Conservation (phyloP, 1,139 yeast species). For the Saccharomyces hybrid region DNA sequence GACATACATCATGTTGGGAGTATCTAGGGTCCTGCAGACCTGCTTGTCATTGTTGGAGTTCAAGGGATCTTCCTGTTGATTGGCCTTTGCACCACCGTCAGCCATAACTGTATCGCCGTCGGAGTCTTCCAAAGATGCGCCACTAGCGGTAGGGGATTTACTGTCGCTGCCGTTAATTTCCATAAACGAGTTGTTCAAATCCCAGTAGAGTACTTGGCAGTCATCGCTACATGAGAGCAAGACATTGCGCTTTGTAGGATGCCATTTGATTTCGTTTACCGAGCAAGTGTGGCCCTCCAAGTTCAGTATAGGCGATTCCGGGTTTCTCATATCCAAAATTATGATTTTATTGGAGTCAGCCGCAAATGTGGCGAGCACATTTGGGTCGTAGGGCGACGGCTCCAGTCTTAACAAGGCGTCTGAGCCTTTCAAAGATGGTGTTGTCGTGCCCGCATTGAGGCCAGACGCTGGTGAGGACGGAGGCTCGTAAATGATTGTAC, state of each 20-base stretch:
- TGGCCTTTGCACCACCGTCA: not conserved
- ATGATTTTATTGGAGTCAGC: conserved; percentile 60
- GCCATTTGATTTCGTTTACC: conserved; percentile 76
- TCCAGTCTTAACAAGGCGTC: conserved; percentile 53
- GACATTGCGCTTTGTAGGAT: conserved; percentile 58
- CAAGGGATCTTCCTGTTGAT: conserved; percentile 11
- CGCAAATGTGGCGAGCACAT: conserved; percentile 77
- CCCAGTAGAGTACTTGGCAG: conserved; percentile 86
- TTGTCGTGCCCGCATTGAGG: conserved; percentile 3
- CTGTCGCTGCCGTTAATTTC: not conserved
- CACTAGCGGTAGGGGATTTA: not conserved
- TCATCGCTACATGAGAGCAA: conserved; percentile 82
- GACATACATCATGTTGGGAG: conserved; percentile 25
- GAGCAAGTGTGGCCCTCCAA: conserved; percentile 63
- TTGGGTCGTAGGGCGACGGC: conserved; percentile 70
- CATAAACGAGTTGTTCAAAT: conserved; percentile 37
- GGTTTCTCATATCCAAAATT: conserved; percentile 78
- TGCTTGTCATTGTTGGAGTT: not conserved
- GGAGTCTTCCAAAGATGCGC: not conserved
- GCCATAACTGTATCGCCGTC: not conserved
- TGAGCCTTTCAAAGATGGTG: conserved; percentile 7
- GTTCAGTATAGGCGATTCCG: conserved; percentile 69
- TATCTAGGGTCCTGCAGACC: conserved; percentile 7
- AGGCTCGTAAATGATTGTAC: conserved; percentile 87
- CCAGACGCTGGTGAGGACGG: conserved; percentile 11